Evolutionary conservation across 2,329 filamentous ascomycete genomes (phyloP), one percentile per base, ranked within the genome.

Genomic region (Sphaerulina vaccinii): DNA sequence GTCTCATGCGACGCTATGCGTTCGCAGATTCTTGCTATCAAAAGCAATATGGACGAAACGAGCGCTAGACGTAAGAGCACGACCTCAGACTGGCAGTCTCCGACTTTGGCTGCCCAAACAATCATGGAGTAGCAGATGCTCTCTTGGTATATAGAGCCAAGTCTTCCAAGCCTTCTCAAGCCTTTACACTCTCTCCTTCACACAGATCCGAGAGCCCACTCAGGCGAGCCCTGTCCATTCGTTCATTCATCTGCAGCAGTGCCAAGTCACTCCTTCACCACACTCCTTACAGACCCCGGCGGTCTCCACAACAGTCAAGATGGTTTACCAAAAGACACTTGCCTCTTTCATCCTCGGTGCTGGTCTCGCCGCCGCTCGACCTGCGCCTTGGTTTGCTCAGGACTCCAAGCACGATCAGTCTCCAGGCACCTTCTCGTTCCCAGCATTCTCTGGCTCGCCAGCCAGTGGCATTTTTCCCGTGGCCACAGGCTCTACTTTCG

Each of bases 261-360:
- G 50, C 55, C 33, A 39, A 53, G 19, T 39, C 50, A 27, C 29
- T 50, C 53, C 50, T 52, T 54, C 19, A 24, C 29, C 44, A 38
- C 15, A 22, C 36, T 42, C 39, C 21, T 45, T 40, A 42, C 33
- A 32, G 37, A 49, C 45, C 45, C 45, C 21, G 45, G 45, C 39
- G 45, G 45, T 49, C n/a, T 39, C 18, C 22, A 7, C 33, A 22
- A 13, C 27, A 32, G n/a, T 15, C 37, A 46, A 53, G n/a, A 59
- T 59, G 57, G 33, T 59, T 15, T 52, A 49, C 23, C 54, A 55
- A 27, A 59, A 51, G 49, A 55, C 47, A 8, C 15, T 59, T 29
- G 52, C 45, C 22, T 46, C 57, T n/a, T 47, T 57, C 35, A 44
- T 57, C 13, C 49, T 59, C 39, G 46, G 57, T 40, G 51, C 54